Evolutionary conservation across 2,329 filamentous ascomycete genomes (phyloP).

Genomic region (Myriosclerotinia scirpicola): DNA sequence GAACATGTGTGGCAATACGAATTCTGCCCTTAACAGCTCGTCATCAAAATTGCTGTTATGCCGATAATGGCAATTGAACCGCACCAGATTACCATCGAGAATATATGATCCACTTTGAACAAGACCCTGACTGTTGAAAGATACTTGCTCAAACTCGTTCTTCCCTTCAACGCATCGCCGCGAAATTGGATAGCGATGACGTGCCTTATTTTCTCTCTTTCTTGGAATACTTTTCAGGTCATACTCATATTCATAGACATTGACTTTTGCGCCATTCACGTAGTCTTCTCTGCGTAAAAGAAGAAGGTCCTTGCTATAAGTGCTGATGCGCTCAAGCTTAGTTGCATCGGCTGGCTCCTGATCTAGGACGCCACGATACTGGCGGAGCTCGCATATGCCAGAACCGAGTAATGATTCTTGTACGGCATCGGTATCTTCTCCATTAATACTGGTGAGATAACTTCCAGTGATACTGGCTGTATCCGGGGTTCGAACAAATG

Average conservation of each 20-base stretch:
- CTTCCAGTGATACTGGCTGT: conserved; percentile 11
- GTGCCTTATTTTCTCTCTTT: neutral
- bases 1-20: conserved; percentile 52
- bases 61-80: conserved; percentile 55
- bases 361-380: conserved; percentile 33
- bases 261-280: conserved; percentile 45
- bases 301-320: conserved; percentile 48
- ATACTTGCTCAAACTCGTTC: conserved; percentile 50
- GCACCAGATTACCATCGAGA: conserved; percentile 51
- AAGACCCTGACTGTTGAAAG: conserved; percentile 44
- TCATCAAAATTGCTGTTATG: conserved; percentile 54
- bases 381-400: conserved; percentile 18
- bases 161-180: conserved; percentile 50
- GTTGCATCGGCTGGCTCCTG: conserved; percentile 46
- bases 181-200: conserved; percentile 41
- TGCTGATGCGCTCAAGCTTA: conserved; percentile 46
- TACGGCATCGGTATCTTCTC: conserved; percentile 1
- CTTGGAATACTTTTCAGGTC: neutral
- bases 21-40: conserved; percentile 54
- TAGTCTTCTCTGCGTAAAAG: conserved; percentile 39
- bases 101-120: conserved; percentile 48
- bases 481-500: conserved; percentile 42
- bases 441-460: neutral
- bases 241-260: conserved; percentile 39
- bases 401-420: conserved; percentile 15